Evolutionary conservation across 495 filamentous ascomycete genomes (phyloP).

Genomic region (Hyaloscypha hepaticicola): DNA sequence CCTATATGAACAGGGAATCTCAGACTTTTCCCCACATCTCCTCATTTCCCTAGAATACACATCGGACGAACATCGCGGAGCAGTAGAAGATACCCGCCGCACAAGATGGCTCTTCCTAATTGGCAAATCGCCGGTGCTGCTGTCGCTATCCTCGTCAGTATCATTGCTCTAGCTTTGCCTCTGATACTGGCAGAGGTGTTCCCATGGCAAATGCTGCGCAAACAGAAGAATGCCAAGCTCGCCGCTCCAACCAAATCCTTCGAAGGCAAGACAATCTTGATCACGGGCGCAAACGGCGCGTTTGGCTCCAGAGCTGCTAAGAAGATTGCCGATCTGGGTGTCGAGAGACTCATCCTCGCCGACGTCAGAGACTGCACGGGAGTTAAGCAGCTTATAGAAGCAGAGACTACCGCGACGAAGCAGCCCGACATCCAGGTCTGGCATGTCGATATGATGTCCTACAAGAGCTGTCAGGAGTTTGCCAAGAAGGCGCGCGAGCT

Average conservation of each 20-base stretch:
- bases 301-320: constrained; percentile 33
- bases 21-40: too few relatives aligned
- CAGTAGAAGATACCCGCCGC: background rate
- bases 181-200: constrained; percentile 28
- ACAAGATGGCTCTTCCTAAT: background rate
- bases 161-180: constrained; percentile 21
- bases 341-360: constrained; percentile 30
- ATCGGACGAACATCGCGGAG: background rate
- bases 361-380: constrained; percentile 27
- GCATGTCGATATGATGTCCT: constrained; percentile 33
- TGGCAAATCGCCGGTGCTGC: background rate
- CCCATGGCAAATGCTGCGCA: constrained; percentile 22
- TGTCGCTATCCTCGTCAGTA: background rate
- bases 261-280: constrained; percentile 29
- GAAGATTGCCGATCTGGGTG: constrained; percentile 27
- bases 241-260: constrained; percentile 28
- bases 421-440: constrained; percentile 28
- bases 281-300: constrained; percentile 34
- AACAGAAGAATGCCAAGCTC: constrained; percentile 25
- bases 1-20: too few relatives aligned
- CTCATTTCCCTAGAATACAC: too few relatives aligned
- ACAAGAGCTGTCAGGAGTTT: constrained; percentile 17
- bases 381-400: constrained; percentile 29
- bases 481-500: constrained; percentile 17
- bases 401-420: constrained; percentile 13